Conservation (phyloP, 371 early-diverging fungal genomes). For the Coemansia sp. region DNA sequence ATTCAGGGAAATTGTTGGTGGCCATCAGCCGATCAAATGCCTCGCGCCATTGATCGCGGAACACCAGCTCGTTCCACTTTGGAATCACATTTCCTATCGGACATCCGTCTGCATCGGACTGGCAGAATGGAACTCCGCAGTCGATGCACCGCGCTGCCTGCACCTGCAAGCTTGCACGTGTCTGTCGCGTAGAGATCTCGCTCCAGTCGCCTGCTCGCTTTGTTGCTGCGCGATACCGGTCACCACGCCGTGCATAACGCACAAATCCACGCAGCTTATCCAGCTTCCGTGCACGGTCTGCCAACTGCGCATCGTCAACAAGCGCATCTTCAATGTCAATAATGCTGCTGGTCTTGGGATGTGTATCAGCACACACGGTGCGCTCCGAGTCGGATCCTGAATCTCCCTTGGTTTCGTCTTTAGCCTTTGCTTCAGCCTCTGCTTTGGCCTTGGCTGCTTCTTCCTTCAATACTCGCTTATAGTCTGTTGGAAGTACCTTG, state of each 20-base stretch:
- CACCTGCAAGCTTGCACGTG: conserved; percentile 74
- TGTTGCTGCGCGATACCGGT: conserved; percentile 80
- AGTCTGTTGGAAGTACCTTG: conserved; percentile 95
- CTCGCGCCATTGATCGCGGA: conserved; percentile 90
- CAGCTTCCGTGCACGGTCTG: conserved; percentile 64
- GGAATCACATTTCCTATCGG: conserved; percentile 97
- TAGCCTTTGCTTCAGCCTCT: conserved; percentile 2
- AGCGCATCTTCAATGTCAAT: conserved; percentile 91
- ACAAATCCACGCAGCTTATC: conserved; percentile 90
- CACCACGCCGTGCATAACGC: conserved; percentile 86
- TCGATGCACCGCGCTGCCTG: conserved; percentile 98
- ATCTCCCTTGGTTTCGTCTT: neutral
- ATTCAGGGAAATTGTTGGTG: conserved; percentile 98
- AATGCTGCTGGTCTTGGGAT: conserved; percentile 54
- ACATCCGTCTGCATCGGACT: conserved; percentile 87
- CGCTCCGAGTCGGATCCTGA: conserved; percentile 35
- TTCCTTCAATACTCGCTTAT: conserved; percentile 73
- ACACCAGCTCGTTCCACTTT: conserved; percentile 97
- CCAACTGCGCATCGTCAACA: conserved; percentile 68
- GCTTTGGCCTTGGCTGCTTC: conserved; percentile 49
- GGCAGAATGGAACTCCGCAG: conserved; percentile 97
- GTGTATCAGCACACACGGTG: conserved; percentile 48
- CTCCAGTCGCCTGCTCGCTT: conserved; percentile 88
- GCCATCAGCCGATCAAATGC: conserved; percentile 89
- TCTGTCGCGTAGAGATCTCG: conserved; percentile 87